Evolutionary conservation across 2,329 filamentous ascomycete genomes (phyloP), one percentile per base, ranked within the genome.

Genomic region (Fusarium sterilihyphosum): DNA sequence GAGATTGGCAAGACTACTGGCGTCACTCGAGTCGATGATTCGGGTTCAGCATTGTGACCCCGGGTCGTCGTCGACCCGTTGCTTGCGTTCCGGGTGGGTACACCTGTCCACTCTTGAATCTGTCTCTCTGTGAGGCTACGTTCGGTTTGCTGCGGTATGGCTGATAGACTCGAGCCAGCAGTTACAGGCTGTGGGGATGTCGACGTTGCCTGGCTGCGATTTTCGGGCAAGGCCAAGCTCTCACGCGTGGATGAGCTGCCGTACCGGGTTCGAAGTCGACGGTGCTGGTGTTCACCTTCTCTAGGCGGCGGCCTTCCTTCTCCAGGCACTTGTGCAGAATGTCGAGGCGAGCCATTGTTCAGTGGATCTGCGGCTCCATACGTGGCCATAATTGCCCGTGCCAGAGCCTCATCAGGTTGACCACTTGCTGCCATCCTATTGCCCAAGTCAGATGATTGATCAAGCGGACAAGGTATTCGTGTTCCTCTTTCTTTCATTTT

Each of bases 221-320:
- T 47, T 47, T 74, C 65, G 20, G 61, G 43, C 12, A 53, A 49
- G 20, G 56, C 29, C 24, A 43, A 40, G 46, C 53, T 24, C 38
- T 70, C 59, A 49, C 61, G 68, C 22, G 65, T 37, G n/a, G 64
- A 61, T 9, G 70, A 58, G 38, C 67, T 71, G 57, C 67, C 73
- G 47, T 78, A 78, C 31, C 79, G 78, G 24, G 78, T 76, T 59
- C 80, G 74, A 54, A 76, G 80, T 53, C 80, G 74, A 47, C 80
- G 79, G 53, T 80, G 78, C 58, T 80, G 78, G 43, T 76, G 76
- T 56, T 79, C 78, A 24, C 60, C 62, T 56, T 81, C 80, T 54
- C 78, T 75, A 20, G 80, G 80, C 9, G 78, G 78, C 8, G 79
- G 77, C 24, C 79, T 79, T 69, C 80, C 73, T 40, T 77, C 77